A percentile compares a stretch with the other conserved stretches of the same genome.
Conservation (phyloP, 768 basidiomycete genomes). For the Lactifluus subvellereus region DNA sequence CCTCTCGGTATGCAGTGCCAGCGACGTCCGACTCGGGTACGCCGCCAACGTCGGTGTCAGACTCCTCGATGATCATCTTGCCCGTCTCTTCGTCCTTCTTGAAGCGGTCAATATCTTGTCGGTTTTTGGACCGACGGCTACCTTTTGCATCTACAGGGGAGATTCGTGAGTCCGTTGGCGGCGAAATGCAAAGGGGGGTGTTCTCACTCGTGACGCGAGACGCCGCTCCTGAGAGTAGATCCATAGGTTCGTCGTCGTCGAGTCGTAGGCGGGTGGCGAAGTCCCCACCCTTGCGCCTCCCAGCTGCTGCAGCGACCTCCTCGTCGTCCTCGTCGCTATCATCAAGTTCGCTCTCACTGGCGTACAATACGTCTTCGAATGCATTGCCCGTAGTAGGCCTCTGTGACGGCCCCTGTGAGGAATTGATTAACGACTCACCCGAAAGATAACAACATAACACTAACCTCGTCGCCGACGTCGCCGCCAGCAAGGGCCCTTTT, state of each 20-base stretch:
- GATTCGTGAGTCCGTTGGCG: conserved; percentile 1
- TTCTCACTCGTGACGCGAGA: conserved; percentile 64
- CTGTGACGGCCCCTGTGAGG: conserved; percentile 37
- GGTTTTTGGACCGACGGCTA: conserved; percentile 62
- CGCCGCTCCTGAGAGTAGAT: conserved; percentile 78
- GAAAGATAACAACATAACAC: conserved; percentile 29
- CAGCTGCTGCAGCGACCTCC: conserved; percentile 32
- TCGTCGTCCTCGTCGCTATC: conserved; percentile 59
- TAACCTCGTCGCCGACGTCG: conserved; percentile 54
- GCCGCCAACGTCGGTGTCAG: conserved; percentile 42
- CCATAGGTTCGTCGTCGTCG: conserved; percentile 93
- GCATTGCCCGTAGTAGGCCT: conserved; percentile 63
- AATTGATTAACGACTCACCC: not conserved
- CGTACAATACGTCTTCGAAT: conserved; percentile 96
- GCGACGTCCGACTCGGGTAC: conserved; percentile 47
- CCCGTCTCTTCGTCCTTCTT: conserved; percentile 81
- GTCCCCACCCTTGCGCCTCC: conserved; percentile 35
- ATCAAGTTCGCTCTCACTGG: conserved; percentile 87
- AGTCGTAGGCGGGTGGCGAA: conserved; percentile 64
- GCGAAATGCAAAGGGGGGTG: not conserved
- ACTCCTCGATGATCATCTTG: conserved; percentile 67
- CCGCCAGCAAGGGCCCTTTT: conserved; percentile 58
- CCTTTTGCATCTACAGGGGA: conserved; percentile 38
- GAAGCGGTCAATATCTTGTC: conserved; percentile 82
- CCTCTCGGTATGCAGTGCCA: conserved; percentile 80